Conservation (phyloP, 768 basidiomycete genomes). For the Suillus placidus region DNA sequence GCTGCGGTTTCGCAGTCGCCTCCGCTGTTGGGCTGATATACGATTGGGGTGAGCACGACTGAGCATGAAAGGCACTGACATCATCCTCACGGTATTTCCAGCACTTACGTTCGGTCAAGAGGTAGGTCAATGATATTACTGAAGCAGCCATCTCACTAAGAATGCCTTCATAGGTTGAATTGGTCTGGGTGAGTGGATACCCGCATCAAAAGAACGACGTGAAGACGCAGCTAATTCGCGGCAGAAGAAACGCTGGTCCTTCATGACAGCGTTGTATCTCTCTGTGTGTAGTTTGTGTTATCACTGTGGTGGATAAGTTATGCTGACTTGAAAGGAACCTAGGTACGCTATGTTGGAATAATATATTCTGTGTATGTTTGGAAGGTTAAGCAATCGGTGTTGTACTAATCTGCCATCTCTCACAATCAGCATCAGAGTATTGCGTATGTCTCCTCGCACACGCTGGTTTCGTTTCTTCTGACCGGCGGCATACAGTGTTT, state of each 20-base stretch:
- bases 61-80: neutral
- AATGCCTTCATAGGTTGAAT: neutral
- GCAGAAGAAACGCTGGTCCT: neutral
- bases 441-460: neutral
- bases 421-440: neutral
- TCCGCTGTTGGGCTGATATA: neutral
- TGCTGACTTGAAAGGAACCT: neutral
- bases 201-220: neutral
- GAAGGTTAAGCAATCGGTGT: neutral
- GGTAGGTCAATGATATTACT: neutral
- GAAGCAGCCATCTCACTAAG: neutral
- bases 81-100: neutral
- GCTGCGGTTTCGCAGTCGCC: neutral
- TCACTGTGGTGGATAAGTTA: neutral
- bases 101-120: neutral
- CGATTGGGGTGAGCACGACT: neutral
- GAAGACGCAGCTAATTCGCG: neutral
- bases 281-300: neutral
- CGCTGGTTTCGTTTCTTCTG: neutral
- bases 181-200: neutral
- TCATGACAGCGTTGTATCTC: neutral
- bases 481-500: neutral
- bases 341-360: neutral
- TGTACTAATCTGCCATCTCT: neutral
- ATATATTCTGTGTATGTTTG: neutral